These are phyloP conservation scores for Vitis hybrid DNA, from an alignment of 177 flowering plant species.

Conservation along the genomic window DNA sequence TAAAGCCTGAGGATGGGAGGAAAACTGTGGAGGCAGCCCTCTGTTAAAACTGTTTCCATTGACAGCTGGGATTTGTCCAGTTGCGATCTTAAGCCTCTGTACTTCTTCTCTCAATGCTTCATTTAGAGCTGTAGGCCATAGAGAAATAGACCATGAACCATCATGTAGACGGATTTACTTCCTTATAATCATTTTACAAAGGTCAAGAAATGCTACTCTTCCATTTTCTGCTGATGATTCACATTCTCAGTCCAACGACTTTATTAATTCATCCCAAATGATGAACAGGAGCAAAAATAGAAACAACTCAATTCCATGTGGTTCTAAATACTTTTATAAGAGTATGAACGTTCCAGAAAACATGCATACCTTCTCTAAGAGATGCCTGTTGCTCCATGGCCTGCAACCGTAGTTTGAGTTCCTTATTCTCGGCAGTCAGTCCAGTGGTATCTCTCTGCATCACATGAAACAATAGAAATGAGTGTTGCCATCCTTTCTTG, in stretches of 20 bases:
- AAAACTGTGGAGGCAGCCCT: slow-evolving; percentile 43
- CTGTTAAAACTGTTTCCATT: slow-evolving; percentile 51
- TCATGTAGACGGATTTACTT: not conserved
- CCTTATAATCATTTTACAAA: not conserved
- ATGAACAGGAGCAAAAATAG: no score
- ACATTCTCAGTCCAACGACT: no score
- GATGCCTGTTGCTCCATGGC: slow-evolving; percentile 95
- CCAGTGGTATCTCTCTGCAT: slow-evolving; percentile 84
- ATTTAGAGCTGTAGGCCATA: slow-evolving; percentile 57
- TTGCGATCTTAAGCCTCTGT: slow-evolving; percentile 70
- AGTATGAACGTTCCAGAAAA: not conserved
- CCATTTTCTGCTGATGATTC: no score
- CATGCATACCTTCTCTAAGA: slow-evolving; percentile 81
- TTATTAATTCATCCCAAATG: no score
- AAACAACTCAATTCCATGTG: no score
- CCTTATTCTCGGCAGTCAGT: slow-evolving; percentile 75
- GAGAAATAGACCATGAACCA: not conserved
- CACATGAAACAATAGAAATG: slow-evolving; percentile 12
- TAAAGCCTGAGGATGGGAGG: slow-evolving; percentile 36
- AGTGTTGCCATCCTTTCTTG: not conserved
- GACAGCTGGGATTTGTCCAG: slow-evolving; percentile 52
- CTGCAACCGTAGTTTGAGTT: slow-evolving; percentile 79
- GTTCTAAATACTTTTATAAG: no score
- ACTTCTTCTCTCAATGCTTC: slow-evolving; percentile 83
- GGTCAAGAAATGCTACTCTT: no score